Evolutionary conservation across 2,329 filamentous ascomycete species (phyloP).

Genomic region (Sporothrix sp.): DNA sequence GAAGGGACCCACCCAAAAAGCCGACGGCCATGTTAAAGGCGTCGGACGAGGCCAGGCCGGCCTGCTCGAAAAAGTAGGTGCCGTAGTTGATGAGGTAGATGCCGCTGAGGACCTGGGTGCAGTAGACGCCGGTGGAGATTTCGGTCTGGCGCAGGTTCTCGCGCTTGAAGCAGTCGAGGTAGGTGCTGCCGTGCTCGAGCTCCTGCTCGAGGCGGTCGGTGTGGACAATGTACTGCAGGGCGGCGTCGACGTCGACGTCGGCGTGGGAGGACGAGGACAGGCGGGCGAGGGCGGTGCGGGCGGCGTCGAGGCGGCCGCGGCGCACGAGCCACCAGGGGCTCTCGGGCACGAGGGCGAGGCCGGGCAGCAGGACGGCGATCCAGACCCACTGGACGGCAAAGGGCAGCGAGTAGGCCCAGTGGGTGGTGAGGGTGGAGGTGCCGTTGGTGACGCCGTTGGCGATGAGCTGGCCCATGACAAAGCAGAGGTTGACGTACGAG

Average conservation of each 20-base stretch:
- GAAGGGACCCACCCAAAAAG: constrained; percentile 28
- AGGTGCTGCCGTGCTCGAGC: constrained; percentile 39
- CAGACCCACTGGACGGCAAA: constrained; percentile 44
- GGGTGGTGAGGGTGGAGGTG: constrained; percentile 24
- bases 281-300: constrained; percentile 29
- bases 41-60: constrained; percentile 36
- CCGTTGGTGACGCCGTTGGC: constrained; percentile 37
- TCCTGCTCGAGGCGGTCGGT: constrained; percentile 49
- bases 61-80: constrained; percentile 38
- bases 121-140: constrained; percentile 51
- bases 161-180: constrained; percentile 41
- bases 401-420: constrained; percentile 42
- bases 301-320: constrained; percentile 31
- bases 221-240: constrained; percentile 46
- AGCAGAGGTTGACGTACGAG: constrained; percentile 52
- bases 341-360: constrained; percentile 38
- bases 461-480: constrained; percentile 52
- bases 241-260: constrained; percentile 35
- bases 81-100: constrained; percentile 56
- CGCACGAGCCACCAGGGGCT: constrained; percentile 43
- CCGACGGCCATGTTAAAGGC: constrained; percentile 48
- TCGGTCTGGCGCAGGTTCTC: constrained; percentile 43
- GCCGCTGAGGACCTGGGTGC: constrained; percentile 54
- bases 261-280: constrained; percentile 39
- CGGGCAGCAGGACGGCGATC: constrained; percentile 35